phyloP scores from a whole-genome alignment of 108 stramenopile genomes.

The Discostella pseudostelligera region DNA sequence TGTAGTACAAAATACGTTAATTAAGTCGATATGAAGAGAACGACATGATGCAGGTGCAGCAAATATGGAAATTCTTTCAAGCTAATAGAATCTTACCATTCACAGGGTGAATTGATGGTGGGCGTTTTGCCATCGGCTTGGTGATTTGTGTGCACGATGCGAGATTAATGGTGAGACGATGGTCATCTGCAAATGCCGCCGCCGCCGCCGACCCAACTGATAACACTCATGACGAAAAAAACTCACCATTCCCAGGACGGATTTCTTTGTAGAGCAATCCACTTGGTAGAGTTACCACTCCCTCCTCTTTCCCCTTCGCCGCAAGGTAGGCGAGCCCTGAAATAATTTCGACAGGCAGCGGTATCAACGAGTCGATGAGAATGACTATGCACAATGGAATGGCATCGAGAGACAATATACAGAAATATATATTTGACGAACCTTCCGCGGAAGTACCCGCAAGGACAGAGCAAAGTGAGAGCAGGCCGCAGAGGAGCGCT shows the following conservation, averaged over 20 bases:
- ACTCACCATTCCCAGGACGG: constrained; percentile 59
- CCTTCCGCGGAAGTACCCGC: constrained; percentile 64
- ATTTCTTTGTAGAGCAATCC: constrained; percentile 86
- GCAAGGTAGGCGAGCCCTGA: constrained; percentile 74
- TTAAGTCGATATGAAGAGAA: not conserved
- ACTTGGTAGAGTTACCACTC: constrained; percentile 62
- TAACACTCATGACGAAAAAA: not conserved
- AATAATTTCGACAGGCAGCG: too few species aligned
- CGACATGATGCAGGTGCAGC: not conserved
- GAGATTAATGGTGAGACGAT: not conserved
- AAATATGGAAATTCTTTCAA: not conserved
- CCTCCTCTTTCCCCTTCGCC: constrained; percentile 76
- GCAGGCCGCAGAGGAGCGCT: constrained; percentile 43
- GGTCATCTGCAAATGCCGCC: too few species aligned
- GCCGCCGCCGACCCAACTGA: too few species aligned
- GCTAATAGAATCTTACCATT: constrained; percentile 6
- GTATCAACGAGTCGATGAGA: too few species aligned
- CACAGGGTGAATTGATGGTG: constrained; percentile 38
- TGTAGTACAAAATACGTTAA: constrained; percentile 11
- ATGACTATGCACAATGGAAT: not conserved
- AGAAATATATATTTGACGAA: constrained; percentile 5
- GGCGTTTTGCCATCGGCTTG: constrained; percentile 39
- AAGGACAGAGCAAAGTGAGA: constrained; percentile 44
- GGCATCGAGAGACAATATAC: not conserved
- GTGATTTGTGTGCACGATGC: not conserved